Evolutionary conservation across 2,329 filamentous ascomycete species (phyloP).

Genomic region (Bipolaris gigantea): DNA sequence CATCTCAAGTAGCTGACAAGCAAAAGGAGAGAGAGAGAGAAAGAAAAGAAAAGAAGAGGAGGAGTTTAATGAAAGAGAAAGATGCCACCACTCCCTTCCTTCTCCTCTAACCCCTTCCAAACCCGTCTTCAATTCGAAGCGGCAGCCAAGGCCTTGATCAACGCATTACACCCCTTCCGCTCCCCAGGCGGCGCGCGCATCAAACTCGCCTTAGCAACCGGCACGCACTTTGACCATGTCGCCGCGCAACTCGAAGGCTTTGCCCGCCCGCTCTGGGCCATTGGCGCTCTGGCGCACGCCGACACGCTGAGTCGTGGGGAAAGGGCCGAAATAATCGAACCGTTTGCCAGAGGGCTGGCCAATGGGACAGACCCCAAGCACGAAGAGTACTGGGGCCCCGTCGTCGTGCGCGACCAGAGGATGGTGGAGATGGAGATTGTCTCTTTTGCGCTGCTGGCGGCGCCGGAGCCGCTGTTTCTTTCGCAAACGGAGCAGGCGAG

Average conservation of each 20-base stretch:
- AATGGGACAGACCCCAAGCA: slow-evolving; percentile 42
- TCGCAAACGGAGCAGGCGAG: slow-evolving; percentile 35
- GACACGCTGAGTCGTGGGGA: slow-evolving; percentile 18
- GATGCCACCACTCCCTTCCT: slow-evolving; percentile 35
- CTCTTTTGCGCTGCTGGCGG: slow-evolving; percentile 52
- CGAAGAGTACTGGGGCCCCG: slow-evolving; percentile 53
- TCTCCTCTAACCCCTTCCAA: slow-evolving; percentile 35
- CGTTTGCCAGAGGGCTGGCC: slow-evolving; percentile 37
- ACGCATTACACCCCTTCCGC: slow-evolving; percentile 33
- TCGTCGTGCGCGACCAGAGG: slow-evolving; percentile 53
- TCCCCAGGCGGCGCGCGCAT: slow-evolving; percentile 38
- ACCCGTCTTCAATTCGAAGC: slow-evolving; percentile 29
- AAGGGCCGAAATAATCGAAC: slow-evolving; percentile 23
- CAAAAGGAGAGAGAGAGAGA: too few species aligned
- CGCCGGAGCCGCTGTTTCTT: slow-evolving; percentile 46
- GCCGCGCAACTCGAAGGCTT: slow-evolving; percentile 42
- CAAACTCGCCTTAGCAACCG: slow-evolving; percentile 34
- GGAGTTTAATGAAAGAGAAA: neutral
- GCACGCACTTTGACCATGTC: slow-evolving; percentile 42
- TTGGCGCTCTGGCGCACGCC: slow-evolving; percentile 35
- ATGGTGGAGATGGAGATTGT: slow-evolving; percentile 60
- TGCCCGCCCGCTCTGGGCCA: slow-evolving; percentile 39
- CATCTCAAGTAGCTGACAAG: too few species aligned
- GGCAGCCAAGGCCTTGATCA: slow-evolving; percentile 29
- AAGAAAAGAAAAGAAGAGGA: too few species aligned